A percentile compares a stretch with the other conserved stretches of the same genome.
Evolutionary conservation across 352 stramenopile genomes (phyloP).

Genomic region (Phytophthora crassamura): DNA sequence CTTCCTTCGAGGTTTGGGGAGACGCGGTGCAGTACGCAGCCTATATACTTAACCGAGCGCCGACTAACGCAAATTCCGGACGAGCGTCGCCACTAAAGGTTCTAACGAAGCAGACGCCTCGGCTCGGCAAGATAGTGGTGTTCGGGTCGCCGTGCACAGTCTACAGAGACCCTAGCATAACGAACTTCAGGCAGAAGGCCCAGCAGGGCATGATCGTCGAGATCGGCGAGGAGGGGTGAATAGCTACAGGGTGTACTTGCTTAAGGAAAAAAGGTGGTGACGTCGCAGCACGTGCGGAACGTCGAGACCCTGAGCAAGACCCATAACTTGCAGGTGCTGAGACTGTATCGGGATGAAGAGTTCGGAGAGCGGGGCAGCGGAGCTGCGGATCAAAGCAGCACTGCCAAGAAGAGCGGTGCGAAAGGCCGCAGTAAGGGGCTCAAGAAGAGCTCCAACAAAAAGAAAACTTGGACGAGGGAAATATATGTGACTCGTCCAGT

Average conservation of each 20-base stretch:
- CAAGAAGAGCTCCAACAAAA: no score
- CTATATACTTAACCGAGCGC: slow-evolving; percentile 35
- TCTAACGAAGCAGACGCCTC: not conserved
- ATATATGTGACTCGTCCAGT: no score
- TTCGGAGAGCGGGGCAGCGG: no score
- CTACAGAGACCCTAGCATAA: not conserved
- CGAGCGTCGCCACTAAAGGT: slow-evolving; percentile 11
- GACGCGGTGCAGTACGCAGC: slow-evolving; percentile 32
- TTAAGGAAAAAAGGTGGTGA: not conserved
- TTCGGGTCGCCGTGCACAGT: slow-evolving; percentile 19
- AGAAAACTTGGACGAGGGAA: no score
- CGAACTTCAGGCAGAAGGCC: not conserved
- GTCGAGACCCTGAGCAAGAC: no score
- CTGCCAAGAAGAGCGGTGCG: no score
- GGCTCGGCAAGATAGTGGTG: slow-evolving; percentile 1
- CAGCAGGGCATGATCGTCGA: slow-evolving; percentile 5
- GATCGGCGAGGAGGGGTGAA: slow-evolving; percentile 19
- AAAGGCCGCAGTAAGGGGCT: no score
- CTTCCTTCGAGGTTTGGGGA: slow-evolving; percentile 28
- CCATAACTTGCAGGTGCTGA: no score
- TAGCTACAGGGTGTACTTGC: slow-evolving; percentile 15
- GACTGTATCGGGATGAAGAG: no score
- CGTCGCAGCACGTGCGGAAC: no score
- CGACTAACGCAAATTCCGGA: slow-evolving; percentile 14
- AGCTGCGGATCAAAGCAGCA: no score